Base-by-base conservation (phyloP, 1,139 yeast genomes). In the Geotrichum phurueaensis region DNA sequence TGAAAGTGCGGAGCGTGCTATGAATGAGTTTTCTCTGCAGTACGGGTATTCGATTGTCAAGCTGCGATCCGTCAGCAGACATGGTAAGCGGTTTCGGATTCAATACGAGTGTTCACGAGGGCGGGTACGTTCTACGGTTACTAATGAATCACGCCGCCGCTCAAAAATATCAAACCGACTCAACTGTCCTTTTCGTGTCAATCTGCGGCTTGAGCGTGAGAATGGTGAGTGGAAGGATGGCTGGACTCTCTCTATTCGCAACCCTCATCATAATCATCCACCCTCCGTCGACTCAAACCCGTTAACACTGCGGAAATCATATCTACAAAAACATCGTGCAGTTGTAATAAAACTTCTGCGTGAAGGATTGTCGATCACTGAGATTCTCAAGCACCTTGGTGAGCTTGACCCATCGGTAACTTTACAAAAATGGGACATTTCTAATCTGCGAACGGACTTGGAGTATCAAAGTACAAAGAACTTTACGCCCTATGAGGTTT, bases 1-100 rank as follows among this genome's bases (percentile, higher is more conserved):
- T 10, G 56, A 53, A 39, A 39, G 20, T 39, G 56, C 56, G 12
- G 56, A 53, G 20, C 47, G 27, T 10, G 56, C 43, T 27, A 39
- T 53, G 43, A 31, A 39, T 18, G 18, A 53, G 1, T 36, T 31
- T 53, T 47, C 50, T 9, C 25, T n/a, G 25, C 27, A 22, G 29
- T 22, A 53, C 39, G 56, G 56, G 7, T 53, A 53, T 39, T 18
- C 20, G 18, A 39, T 53, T 20, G 49, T 22, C 18, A 53, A 29
- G 29, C 50, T 25, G 15, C 43, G 56, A 18, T 23, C 56, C 25
- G 25, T 39, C 3, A 53, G 56, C 25, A 36, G 31, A 20, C 25
- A 43, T 6, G 56, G 56, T 18, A 22, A 18, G 3, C 25, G 27
- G 15, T 43, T 39, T 18, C 25, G 43, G 18, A 15, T 53, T 18